These are phyloP conservation scores for Plasmodium gaboni DNA, from an alignment of 169 alveolate species.

Conservation along the genomic window DNA sequence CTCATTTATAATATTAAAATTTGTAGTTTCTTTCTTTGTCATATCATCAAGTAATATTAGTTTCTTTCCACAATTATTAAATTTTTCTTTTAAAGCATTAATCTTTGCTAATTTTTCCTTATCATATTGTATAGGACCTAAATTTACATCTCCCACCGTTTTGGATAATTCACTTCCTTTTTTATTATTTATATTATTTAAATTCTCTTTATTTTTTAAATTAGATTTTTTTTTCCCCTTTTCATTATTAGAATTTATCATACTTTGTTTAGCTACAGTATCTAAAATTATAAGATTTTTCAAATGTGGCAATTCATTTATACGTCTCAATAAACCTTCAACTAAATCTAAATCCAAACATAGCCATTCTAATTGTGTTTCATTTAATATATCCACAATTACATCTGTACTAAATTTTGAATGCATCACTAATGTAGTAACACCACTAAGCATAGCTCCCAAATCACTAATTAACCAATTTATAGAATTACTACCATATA, in stretches of 20 bases:
- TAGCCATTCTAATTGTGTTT: constrained; percentile 48
- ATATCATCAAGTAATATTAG: background rate
- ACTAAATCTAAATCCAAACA: constrained; percentile 28
- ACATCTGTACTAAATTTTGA: constrained; percentile 54
- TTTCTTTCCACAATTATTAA: background rate
- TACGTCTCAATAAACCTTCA: background rate
- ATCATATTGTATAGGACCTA: background rate
- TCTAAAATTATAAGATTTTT: constrained; percentile 42
- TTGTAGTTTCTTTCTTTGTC: background rate
- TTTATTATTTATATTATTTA: background rate
- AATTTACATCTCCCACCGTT: too few species aligned
- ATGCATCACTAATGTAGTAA: constrained; percentile 56
- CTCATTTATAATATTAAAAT: background rate
- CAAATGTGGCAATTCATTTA: constrained; percentile 21
- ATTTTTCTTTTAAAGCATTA: background rate
- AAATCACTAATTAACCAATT: constrained; percentile 56
- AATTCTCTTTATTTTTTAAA: background rate
- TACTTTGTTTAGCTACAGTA: background rate
- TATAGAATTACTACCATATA: constrained; percentile 37
- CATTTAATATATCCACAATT: constrained; percentile 29
- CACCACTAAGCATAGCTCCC: constrained; percentile 20
- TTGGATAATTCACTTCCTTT: background rate
- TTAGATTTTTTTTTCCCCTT: background rate
- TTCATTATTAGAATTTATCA: background rate
- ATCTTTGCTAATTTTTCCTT: background rate